Evolutionary conservation across 306 rosid genomes (phyloP).

Genomic region (Ormosia emarginata): DNA sequence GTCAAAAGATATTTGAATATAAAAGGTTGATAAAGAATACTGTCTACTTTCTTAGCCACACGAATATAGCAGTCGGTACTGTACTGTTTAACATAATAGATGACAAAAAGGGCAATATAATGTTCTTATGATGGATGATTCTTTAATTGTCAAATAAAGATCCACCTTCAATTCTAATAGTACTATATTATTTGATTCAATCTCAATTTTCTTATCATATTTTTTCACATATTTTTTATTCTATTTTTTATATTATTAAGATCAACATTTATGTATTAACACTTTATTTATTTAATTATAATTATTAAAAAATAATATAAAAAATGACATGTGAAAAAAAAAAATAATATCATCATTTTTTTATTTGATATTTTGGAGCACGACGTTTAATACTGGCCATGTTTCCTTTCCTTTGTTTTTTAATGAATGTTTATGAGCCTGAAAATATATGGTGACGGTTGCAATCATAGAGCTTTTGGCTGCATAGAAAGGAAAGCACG

Average conservation of each 20-base stretch:
- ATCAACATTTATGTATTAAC: no score
- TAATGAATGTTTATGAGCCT: neutral
- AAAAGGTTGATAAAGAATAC: neutral
- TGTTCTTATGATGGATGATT: neutral
- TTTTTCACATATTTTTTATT: no score
- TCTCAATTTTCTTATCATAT: no score
- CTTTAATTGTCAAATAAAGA: neutral
- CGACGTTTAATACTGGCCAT: neutral
- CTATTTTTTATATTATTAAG: no score
- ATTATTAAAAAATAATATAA: no score
- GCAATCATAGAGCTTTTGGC: neutral
- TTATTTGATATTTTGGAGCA: neutral
- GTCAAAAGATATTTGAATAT: neutral
- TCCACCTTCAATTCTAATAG: neutral
- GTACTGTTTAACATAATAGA: neutral
- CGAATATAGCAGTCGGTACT: conserved; percentile 2
- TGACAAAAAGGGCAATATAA: conserved; percentile 22
- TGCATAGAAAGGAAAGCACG: neutral
- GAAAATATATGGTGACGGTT: neutral
- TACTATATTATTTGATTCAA: neutral
- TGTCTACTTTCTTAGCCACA: conserved; percentile 17
- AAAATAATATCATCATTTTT: no score
- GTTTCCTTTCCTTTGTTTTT: neutral
- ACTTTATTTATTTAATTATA: no score
- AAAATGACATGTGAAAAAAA: no score